A percentile compares a stretch with the other conserved stretches of the same genome.
Evolutionary conservation across 2,329 filamentous ascomycete genomes (phyloP).

Genomic region (Pyrenophora tritici-repentis): DNA sequence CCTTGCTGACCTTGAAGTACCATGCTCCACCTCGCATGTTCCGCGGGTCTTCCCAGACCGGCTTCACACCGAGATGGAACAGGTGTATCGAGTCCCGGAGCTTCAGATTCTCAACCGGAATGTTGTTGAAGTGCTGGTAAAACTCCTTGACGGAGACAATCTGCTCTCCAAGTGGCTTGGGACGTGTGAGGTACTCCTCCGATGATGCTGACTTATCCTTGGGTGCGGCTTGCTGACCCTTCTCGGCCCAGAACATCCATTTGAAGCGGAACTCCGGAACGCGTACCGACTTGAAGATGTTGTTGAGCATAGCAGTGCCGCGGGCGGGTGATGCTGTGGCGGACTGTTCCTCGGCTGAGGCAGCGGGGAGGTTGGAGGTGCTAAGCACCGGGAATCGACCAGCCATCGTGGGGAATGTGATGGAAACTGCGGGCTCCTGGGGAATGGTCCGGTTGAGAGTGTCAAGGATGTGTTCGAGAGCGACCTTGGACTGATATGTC

Average conservation of each 20-base stretch:
- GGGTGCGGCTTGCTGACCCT: conserved; percentile 37
- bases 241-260: conserved; percentile 60
- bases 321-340: conserved; percentile 72
- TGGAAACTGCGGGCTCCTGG: background rate
- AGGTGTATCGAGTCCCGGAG: conserved; percentile 73
- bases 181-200: conserved; percentile 52
- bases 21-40: conserved; percentile 86
- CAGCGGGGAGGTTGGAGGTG: conserved; percentile 59
- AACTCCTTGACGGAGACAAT: conserved; percentile 56
- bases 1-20: conserved; percentile 89
- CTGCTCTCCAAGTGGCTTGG: conserved; percentile 50
- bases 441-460: conserved; percentile 21
- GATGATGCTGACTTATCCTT: conserved; percentile 21
- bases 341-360: conserved; percentile 63
- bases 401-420: conserved; percentile 28
- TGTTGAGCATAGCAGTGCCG: conserved; percentile 71
- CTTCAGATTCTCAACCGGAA: conserved; percentile 73
- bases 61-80: conserved; percentile 81
- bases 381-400: conserved; percentile 42
- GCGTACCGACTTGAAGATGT: conserved; percentile 52
- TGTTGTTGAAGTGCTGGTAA: conserved; percentile 67
- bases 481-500: conserved; percentile 19
- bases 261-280: conserved; percentile 57
- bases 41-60: conserved; percentile 83
- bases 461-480: conserved; percentile 22